Conservation (phyloP, 1,139 yeast genomes). For the Candida glucosophila region DNA sequence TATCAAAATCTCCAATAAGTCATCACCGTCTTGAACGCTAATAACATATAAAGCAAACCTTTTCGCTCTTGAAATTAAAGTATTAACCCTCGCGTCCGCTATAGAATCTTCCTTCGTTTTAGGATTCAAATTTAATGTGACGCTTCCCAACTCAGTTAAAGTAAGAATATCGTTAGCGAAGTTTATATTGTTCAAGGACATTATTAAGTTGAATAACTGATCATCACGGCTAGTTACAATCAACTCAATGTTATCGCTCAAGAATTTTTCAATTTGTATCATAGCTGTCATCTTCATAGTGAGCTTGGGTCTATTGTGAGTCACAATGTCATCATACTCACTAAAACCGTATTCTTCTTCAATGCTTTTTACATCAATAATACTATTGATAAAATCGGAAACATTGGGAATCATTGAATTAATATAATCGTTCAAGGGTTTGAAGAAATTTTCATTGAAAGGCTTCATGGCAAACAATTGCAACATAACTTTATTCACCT, state of each 20-base stretch:
- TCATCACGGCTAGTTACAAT: slow-evolving; percentile 48
- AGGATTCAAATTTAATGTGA: slow-evolving; percentile 40
- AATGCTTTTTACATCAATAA: slow-evolving; percentile 49
- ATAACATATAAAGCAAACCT: slow-evolving; percentile 72
- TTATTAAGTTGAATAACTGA: slow-evolving; percentile 38
- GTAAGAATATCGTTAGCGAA: slow-evolving; percentile 32
- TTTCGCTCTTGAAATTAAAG: slow-evolving; percentile 71
- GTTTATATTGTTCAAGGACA: slow-evolving; percentile 24
- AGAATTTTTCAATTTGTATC: slow-evolving; percentile 50
- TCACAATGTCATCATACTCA: slow-evolving; percentile 64
- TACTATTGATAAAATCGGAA: slow-evolving; percentile 30
- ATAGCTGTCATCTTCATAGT: slow-evolving; percentile 59
- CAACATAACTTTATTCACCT: slow-evolving; percentile 50
- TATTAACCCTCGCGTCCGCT: slow-evolving; percentile 37
- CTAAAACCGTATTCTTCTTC: slow-evolving; percentile 56
- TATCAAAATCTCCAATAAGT: slow-evolving; percentile 63
- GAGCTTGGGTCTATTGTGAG: slow-evolving; percentile 57
- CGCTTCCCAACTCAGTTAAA: slow-evolving; percentile 31
- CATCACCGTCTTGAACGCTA: slow-evolving; percentile 70
- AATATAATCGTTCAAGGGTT: slow-evolving; percentile 73
- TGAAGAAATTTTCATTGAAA: slow-evolving; percentile 65
- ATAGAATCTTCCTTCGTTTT: slow-evolving; percentile 38
- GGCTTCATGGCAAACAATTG: slow-evolving; percentile 64
- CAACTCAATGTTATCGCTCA: slow-evolving; percentile 43
- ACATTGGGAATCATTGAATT: slow-evolving; percentile 40